Evolutionary conservation across 1,284 basidiomycete genomes (phyloP), one percentile per base, ranked within the genome.

Genomic region (Pterulicium gracile): DNA sequence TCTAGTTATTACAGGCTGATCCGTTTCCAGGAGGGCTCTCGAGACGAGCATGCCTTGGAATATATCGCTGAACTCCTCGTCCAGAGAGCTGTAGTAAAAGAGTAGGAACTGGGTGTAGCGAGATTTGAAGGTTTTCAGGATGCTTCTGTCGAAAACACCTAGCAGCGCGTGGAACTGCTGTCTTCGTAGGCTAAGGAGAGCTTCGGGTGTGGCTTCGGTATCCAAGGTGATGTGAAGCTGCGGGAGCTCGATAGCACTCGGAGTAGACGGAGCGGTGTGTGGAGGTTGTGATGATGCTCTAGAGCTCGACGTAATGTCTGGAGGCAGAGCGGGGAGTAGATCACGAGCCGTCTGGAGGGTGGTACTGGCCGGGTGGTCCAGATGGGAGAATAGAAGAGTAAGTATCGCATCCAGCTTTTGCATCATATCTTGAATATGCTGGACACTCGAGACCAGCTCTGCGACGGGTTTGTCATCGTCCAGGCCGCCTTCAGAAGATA

Each of bases 71-170:
- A 94, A 97, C 49, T 90, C 81, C 4, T 84, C 70, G 53, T 94
- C 84, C 47, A 96, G 79, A 1, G 94, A 96, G 18, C 91, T 78
- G 59, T 86, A 92, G 83, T 91, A 95, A 72, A 98, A 99, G 41
- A 98, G 59, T 50, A 98, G 73, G 66, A 99, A 99, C 56, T 98
- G 96, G 1, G 93, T 94, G 61, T 98, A 95, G 36, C 95, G 88
- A 0, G 92, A 97, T 60, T 94, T 92, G 69, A 95, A 95, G 0
- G 96, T 98, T 24, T 85, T 87, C 41, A 99, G 77, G 58, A 99
- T 92, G 41, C 84, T 82, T 24, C 91, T 83, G 58, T 95, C 88
- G 59, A 98, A 99, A 53, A 97, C 89, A 53, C 84, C 81, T 42
- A 98, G 78, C 10, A 99, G 79, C 12, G 84, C 79, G 57, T 90